phyloP scores from a whole-genome alignment of 352 stramenopile genomes.

The Globisporangium paddicum region DNA sequence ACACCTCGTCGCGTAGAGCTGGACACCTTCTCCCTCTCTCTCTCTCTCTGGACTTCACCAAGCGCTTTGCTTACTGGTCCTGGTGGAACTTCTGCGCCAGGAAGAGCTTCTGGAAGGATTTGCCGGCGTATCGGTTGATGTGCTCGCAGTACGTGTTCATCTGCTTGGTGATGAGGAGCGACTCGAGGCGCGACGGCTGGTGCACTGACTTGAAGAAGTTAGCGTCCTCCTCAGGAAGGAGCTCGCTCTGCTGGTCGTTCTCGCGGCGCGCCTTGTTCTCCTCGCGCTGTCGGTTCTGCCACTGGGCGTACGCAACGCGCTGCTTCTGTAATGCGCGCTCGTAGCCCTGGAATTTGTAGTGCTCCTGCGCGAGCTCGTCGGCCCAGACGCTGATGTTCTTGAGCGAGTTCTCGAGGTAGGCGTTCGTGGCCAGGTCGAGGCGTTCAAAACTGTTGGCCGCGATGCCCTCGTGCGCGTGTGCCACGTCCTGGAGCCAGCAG shows the following conservation, averaged over 20 bases:
- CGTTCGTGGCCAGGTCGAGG: constrained; percentile 94
- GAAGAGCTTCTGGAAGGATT: constrained; percentile 91
- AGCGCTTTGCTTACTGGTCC: constrained; percentile 37
- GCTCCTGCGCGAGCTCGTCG: constrained; percentile 95
- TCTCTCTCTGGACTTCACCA: not conserved
- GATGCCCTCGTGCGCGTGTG: constrained; percentile 46
- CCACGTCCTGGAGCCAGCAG: constrained; percentile 92
- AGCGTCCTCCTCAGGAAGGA: constrained; percentile 78
- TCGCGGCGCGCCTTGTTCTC: constrained; percentile 86
- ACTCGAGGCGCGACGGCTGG: constrained; percentile 84
- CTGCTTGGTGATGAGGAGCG: constrained; percentile 89
- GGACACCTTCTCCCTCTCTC: not conserved
- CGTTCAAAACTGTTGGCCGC: constrained; percentile 90
- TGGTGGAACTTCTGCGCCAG: constrained; percentile 87
- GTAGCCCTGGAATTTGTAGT: constrained; percentile 92
- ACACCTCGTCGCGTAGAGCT: not conserved
- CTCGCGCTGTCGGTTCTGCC: constrained; percentile 81
- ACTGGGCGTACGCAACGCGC: constrained; percentile 77
- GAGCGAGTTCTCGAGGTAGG: constrained; percentile 97
- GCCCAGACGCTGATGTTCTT: constrained; percentile 97
- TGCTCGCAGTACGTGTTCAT: constrained; percentile 92
- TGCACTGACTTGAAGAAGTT: constrained; percentile 86
- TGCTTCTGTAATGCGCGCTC: constrained; percentile 85
- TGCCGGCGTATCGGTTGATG: constrained; percentile 89
- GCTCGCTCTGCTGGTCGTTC: constrained; percentile 67